phyloP scores from a whole-genome alignment of 441 rosid genomes.

The Pelargonium australe region DNA sequence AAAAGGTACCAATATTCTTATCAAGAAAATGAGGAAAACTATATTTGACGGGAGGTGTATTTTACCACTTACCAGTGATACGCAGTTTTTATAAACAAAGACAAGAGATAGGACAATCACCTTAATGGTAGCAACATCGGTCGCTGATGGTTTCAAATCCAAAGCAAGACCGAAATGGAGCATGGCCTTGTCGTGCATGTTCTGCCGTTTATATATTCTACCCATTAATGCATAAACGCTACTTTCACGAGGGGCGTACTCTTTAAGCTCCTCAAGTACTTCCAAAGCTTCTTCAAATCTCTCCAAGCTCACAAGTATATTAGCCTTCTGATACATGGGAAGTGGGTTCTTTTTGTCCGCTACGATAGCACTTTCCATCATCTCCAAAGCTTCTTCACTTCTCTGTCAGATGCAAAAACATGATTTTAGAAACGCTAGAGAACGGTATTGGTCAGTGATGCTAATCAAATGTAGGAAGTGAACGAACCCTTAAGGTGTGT shows the following conservation, averaged over 20 bases:
- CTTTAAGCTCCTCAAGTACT: slow-evolving; percentile 91
- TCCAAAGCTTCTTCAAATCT: slow-evolving; percentile 74
- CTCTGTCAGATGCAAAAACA: slow-evolving; percentile 42
- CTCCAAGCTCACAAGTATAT: slow-evolving; percentile 74
- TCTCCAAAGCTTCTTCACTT: slow-evolving; percentile 77
- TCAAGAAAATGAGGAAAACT: too few relatives aligned
- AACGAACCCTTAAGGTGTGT: slow-evolving; percentile 67
- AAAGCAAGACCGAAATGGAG: slow-evolving; percentile 89
- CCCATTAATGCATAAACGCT: slow-evolving; percentile 98
- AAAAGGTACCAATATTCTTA: too few relatives aligned
- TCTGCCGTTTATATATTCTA: slow-evolving; percentile 59
- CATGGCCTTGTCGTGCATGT: slow-evolving; percentile 87
- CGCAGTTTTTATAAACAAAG: too few relatives aligned
- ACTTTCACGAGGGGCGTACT: slow-evolving; percentile 87
- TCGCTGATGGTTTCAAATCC: slow-evolving; percentile 94
- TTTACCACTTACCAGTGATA: too few relatives aligned
- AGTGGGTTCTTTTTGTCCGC: slow-evolving; percentile 93
- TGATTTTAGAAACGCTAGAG: slow-evolving; percentile 10
- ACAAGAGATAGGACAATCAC: slow-evolving; percentile 28
- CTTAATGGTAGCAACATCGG: slow-evolving; percentile 88
- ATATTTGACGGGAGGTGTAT: too few relatives aligned
- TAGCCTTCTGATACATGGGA: slow-evolving; percentile 98
- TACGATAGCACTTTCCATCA: slow-evolving; percentile 83
- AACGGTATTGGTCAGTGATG: background rate
- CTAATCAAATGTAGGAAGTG: slow-evolving; percentile 15